Percentiles rank a stretch among this genome's conserved stretches.
phyloP scores from a whole-genome alignment of 768 basidiomycete genomes.

The Tylopilus subfusipes region DNA sequence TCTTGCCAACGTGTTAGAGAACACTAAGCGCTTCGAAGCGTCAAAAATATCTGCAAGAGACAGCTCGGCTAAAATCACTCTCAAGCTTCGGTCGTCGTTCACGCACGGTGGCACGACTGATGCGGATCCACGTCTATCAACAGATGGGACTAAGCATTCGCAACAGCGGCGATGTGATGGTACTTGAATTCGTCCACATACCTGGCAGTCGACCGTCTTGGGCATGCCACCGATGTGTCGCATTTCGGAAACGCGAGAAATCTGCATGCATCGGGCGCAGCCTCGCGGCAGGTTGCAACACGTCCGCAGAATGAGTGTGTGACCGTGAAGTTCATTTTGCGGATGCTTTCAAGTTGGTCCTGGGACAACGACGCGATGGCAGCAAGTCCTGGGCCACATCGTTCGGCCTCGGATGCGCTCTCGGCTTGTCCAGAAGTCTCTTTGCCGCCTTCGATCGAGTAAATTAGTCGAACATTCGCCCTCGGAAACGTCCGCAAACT shows the following conservation, averaged over 20 bases:
- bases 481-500: background rate
- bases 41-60: background rate
- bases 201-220: background rate
- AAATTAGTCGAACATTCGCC: background rate
- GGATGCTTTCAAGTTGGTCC: slow-evolving; percentile 8
- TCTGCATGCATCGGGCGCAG: slow-evolving; percentile 1
- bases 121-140: slow-evolving; percentile 18
- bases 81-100: background rate
- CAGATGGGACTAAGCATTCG: slow-evolving; percentile 4
- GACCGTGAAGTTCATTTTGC: slow-evolving; percentile 13
- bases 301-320: slow-evolving; percentile 1
- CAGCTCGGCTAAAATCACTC: background rate
- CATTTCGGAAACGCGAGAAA: background rate
- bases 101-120: slow-evolving; percentile 1
- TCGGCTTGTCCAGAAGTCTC: slow-evolving; percentile 3
- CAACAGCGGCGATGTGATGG: background rate
- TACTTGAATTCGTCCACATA: background rate
- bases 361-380: background rate
- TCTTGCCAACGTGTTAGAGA: background rate
- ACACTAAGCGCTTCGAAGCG: background rate
- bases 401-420: slow-evolving; percentile 6
- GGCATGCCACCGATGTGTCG: background rate
- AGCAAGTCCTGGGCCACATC: slow-evolving; percentile 6
- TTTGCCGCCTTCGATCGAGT: background rate
- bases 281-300: background rate